These are phyloP conservation scores for Cucurbita argyrosperma DNA, from an alignment of 306 rosid species.

Conservation along the genomic window DNA sequence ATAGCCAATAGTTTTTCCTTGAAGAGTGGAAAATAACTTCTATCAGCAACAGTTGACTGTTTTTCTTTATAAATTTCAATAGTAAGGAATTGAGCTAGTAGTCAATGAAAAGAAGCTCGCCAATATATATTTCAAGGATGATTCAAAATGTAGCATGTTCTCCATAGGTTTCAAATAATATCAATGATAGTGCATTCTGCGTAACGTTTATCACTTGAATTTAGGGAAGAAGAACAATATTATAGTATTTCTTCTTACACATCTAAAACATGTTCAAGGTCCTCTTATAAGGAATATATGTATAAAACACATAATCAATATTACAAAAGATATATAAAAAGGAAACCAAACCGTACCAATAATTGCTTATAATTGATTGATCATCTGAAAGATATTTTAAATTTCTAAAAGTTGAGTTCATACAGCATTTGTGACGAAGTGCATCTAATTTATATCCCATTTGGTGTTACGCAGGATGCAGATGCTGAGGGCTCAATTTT, in stretches of 20 bases:
- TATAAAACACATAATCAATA: too few relatives aligned
- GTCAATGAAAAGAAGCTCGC: neutral
- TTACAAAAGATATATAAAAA: too few relatives aligned
- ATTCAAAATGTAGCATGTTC: neutral
- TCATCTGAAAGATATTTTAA: neutral
- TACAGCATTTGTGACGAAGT: neutral
- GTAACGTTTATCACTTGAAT: neutral
- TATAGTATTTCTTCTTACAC: too few relatives aligned
- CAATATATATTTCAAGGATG: neutral
- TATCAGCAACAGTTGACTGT: neutral
- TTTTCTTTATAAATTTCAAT: neutral
- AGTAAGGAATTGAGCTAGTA: neutral
- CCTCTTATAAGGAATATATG: too few relatives aligned
- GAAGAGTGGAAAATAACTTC: neutral
- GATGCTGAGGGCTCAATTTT: slow-evolving; percentile 85
- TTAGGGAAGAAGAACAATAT: too few relatives aligned
- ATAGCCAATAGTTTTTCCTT: neutral
- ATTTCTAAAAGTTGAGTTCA: neutral
- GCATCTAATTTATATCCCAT: neutral
- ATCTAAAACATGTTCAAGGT: too few relatives aligned
- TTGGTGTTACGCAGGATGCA: slow-evolving; percentile 44
- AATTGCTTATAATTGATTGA: neutral
- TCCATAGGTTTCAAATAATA: neutral
- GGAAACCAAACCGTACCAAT: neutral
- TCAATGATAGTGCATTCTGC: neutral